A percentile compares a stretch with the other conserved stretches of the same genome.
Conservation (phyloP, 495 filamentous ascomycete genomes). For the Annulohypoxylon nitens region DNA sequence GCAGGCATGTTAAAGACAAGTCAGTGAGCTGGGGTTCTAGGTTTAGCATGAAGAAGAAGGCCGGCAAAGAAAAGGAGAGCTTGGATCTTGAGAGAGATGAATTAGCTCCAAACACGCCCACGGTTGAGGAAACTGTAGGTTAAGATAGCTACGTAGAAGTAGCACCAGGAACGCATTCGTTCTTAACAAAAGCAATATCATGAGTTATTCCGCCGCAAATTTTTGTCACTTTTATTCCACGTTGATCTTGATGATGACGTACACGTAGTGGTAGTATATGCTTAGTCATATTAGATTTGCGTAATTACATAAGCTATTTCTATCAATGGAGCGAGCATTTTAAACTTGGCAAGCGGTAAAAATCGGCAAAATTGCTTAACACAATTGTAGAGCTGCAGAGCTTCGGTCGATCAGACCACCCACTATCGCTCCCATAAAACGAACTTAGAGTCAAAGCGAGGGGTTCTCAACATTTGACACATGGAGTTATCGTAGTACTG, state of each 20-base stretch:
- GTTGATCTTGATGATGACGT: background rate
- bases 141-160: slow-evolving; percentile 7
- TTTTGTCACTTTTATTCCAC: background rate
- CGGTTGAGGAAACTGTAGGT: slow-evolving; percentile 17
- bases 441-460: background rate
- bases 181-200: slow-evolving; percentile 20
- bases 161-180: background rate
- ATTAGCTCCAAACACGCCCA: slow-evolving; percentile 34
- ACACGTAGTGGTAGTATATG: background rate
- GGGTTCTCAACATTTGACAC: slow-evolving; percentile 6
- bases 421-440: slow-evolving; percentile 9
- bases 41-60: slow-evolving; percentile 64
- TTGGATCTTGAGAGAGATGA: slow-evolving; percentile 60
- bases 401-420: slow-evolving; percentile 22
- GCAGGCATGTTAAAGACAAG: slow-evolving; percentile 53
- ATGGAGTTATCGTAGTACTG: slow-evolving; percentile 35
- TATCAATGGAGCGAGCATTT: background rate
- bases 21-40: slow-evolving; percentile 59
- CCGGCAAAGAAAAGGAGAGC: slow-evolving; percentile 61
- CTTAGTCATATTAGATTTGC: background rate
- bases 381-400: slow-evolving; percentile 34
- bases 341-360: slow-evolving; percentile 30
- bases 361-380: slow-evolving; percentile 28
- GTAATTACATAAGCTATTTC: background rate
- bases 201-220: slow-evolving; percentile 10